phyloP scores from a whole-genome alignment of 768 basidiomycete species.

The Arthromyces matolae region DNA sequence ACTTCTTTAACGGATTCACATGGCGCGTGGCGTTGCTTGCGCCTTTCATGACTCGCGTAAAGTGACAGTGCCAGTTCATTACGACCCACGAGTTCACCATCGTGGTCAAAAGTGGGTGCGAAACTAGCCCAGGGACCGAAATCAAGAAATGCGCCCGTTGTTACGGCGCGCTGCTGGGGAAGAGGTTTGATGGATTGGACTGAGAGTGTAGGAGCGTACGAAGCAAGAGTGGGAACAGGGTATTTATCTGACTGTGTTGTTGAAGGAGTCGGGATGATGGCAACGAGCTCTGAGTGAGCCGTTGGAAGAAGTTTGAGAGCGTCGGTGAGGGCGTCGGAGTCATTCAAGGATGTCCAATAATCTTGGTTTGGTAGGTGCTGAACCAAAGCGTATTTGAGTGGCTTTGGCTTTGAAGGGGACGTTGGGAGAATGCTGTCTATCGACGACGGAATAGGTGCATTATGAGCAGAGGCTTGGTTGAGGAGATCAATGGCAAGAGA shows the following conservation, averaged over 20 bases:
- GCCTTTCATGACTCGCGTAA: constrained; percentile 46
- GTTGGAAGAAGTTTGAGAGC: constrained; percentile 50
- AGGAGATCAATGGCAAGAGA: constrained; percentile 68
- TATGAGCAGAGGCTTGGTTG: constrained; percentile 59
- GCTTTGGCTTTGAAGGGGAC: constrained; percentile 26
- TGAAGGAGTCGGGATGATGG: constrained; percentile 64
- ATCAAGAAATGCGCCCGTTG: constrained; percentile 69
- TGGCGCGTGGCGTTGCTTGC: constrained; percentile 26
- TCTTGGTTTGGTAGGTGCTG: constrained; percentile 75
- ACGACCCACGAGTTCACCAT: constrained; percentile 68
- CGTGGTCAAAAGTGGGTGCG: constrained; percentile 76
- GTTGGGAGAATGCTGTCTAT: constrained; percentile 41
- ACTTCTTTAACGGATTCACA: constrained; percentile 26
- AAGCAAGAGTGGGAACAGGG: constrained; percentile 48
- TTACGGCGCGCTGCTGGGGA: constrained; percentile 50
- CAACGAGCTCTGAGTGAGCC: constrained; percentile 73
- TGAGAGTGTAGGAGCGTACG: constrained; percentile 47
- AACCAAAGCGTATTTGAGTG: constrained; percentile 68
- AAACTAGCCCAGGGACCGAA: constrained; percentile 76
- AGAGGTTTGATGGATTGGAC: constrained; percentile 37
- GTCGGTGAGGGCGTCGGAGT: constrained; percentile 35
- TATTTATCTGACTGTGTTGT: constrained; percentile 28
- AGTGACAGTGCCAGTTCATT: constrained; percentile 56
- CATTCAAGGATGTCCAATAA: constrained; percentile 74
- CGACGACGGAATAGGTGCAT: constrained; percentile 42